Conservation (phyloP, 2,329 filamentous ascomycete species). For the Elsinoe necatrix region DNA sequence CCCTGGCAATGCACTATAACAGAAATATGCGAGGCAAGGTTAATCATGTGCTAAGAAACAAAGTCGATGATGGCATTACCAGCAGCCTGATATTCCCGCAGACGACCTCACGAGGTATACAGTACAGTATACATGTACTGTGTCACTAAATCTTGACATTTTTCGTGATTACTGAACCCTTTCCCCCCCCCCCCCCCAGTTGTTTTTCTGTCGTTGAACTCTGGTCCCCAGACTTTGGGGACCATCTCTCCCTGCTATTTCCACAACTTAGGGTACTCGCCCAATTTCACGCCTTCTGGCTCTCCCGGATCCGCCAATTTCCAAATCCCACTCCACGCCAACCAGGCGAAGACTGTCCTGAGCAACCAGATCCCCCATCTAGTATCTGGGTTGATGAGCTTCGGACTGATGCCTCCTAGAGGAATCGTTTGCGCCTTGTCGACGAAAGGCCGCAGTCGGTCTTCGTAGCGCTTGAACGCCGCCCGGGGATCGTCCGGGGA, state of each 20-base stretch:
- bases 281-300: conserved; percentile 11
- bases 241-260: background rate
- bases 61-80: background rate
- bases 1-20: background rate
- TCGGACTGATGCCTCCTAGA: conserved; percentile 21
- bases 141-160: background rate
- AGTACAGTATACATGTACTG: background rate
- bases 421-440: conserved; percentile 25
- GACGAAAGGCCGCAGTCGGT: conserved; percentile 21
- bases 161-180: background rate
- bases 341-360: conserved; percentile 19
- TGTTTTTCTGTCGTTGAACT: background rate
- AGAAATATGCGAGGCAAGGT: background rate
- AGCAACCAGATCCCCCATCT: conserved; percentile 22
- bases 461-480: conserved; percentile 23
- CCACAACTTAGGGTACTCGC: conserved; percentile 16
- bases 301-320: conserved; percentile 11
- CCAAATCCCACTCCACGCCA: conserved; percentile 16
- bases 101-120: background rate
- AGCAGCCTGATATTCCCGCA: background rate
- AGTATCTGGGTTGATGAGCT: conserved; percentile 22
- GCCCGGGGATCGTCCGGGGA: conserved; percentile 18
- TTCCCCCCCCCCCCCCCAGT: background rate
- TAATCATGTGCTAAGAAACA: background rate
- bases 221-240: background rate